Evolutionary conservation across 768 basidiomycete genomes (phyloP).

Genomic region (Royoungia palumana): DNA sequence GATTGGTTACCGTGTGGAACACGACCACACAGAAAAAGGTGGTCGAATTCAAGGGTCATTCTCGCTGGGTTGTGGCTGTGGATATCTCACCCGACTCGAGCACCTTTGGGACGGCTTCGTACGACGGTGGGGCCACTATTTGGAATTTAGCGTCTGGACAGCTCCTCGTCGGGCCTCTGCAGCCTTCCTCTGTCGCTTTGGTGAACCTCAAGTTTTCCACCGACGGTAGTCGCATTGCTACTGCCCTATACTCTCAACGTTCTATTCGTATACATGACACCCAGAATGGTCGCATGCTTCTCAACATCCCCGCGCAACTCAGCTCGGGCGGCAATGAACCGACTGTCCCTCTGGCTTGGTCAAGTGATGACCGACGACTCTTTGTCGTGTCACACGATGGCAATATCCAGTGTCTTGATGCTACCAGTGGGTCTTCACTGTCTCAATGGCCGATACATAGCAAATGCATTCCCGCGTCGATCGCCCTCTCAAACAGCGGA

Average conservation of each 20-base stretch:
- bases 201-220: slow-evolving; percentile 13
- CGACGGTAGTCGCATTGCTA: slow-evolving; percentile 3
- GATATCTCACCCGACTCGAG: slow-evolving; percentile 13
- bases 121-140: slow-evolving; percentile 7
- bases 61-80: slow-evolving; percentile 12
- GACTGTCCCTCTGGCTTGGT: slow-evolving; percentile 17
- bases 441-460: slow-evolving; percentile 13
- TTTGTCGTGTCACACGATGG: slow-evolving; percentile 10
- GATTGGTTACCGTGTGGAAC: slow-evolving; percentile 11
- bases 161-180: slow-evolving; percentile 8
- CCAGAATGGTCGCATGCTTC: slow-evolving; percentile 1
- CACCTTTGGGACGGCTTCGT: slow-evolving; percentile 11
- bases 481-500: slow-evolving; percentile 7
- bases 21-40: neutral
- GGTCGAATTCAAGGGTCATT: slow-evolving; percentile 9
- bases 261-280: slow-evolving; percentile 12
- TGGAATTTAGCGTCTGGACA: slow-evolving; percentile 14
- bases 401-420: slow-evolving; percentile 10
- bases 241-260: slow-evolving; percentile 4
- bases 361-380: slow-evolving; percentile 8
- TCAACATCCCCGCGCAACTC: slow-evolving; percentile 10
- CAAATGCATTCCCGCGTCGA: slow-evolving; percentile 2
- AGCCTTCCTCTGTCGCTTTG: slow-evolving; percentile 1
- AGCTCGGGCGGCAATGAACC: slow-evolving; percentile 13
- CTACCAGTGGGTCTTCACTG: slow-evolving; percentile 8